Conservation (phyloP, 305 asterid species). For the Plantago lanceolata region DNA sequence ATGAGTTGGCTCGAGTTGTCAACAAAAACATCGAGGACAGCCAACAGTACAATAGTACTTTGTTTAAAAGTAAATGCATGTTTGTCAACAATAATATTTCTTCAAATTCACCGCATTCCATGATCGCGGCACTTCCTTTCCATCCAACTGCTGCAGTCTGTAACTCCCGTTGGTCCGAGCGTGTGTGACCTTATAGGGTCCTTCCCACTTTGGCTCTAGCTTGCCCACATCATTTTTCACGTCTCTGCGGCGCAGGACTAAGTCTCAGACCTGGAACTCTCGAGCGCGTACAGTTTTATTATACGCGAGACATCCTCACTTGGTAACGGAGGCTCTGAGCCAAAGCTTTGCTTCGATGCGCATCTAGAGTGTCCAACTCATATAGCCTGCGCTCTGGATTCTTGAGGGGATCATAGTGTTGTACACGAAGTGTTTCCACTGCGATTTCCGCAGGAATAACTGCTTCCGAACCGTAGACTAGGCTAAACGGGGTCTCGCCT, state of each 20-base stretch:
- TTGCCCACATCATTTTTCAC: neutral
- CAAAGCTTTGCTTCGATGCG: neutral
- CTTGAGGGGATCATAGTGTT: too few relatives aligned
- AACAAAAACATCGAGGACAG: too few relatives aligned
- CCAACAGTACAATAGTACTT: too few relatives aligned
- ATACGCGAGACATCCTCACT: neutral
- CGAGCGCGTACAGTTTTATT: neutral
- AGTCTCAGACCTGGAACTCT: neutral
- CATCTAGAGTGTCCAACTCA: neutral
- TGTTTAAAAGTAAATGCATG: too few relatives aligned
- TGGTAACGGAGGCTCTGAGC: neutral
- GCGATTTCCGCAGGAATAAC: too few relatives aligned
- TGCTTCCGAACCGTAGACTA: too few relatives aligned
- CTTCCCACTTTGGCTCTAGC: neutral
- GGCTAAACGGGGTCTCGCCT: too few relatives aligned
- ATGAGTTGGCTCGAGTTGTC: too few relatives aligned
- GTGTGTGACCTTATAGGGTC: neutral
- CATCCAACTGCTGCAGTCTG: neutral
- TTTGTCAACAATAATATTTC: too few relatives aligned
- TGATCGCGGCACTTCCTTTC: neutral
- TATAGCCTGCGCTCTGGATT: too few relatives aligned
- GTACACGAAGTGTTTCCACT: too few relatives aligned
- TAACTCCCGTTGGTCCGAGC: too few relatives aligned
- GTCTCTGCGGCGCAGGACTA: neutral
- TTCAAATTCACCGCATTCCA: neutral